Percentiles rank a stretch among this genome's conserved stretches.
Evolutionary conservation across 2,329 filamentous ascomycete species (phyloP).

Genomic region (Xylaria sp.): DNA sequence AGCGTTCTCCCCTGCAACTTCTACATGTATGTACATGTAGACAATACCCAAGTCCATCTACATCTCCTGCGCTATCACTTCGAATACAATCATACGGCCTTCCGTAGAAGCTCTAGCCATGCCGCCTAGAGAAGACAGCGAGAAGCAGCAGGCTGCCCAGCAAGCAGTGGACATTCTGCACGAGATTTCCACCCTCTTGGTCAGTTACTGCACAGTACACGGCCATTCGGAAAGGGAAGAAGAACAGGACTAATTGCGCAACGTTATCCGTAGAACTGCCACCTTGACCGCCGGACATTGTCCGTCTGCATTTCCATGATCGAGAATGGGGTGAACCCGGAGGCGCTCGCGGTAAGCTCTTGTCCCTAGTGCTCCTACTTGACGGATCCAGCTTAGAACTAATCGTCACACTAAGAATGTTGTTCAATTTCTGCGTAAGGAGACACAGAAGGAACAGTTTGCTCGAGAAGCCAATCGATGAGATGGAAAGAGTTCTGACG

Average conservation of each 20-base stretch:
- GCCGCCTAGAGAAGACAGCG: conserved; percentile 49
- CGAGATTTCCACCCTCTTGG: conserved; percentile 86
- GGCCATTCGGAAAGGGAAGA: background rate
- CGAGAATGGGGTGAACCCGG: conserved; percentile 95
- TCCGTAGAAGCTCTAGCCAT: conserved; percentile 5
- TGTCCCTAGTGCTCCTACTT: background rate
- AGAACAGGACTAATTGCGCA: background rate
- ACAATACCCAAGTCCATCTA: background rate
- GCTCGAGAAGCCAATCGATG: conserved; percentile 29
- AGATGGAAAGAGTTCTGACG: background rate
- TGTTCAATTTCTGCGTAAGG: conserved; percentile 61
- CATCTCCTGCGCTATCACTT: background rate
- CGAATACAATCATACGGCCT: background rate
- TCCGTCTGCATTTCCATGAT: conserved; percentile 96
- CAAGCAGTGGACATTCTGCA: conserved; percentile 82
- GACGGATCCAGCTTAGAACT: background rate
- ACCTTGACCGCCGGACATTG: conserved; percentile 85
- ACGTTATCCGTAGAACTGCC: conserved; percentile 70
- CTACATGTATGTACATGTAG: no score
- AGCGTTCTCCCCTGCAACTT: conserved; percentile 14
- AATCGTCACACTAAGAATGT: conserved; percentile 49
- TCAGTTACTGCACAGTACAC: conserved; percentile 47
- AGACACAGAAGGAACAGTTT: conserved; percentile 55
- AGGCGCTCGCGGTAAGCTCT: conserved; percentile 80
- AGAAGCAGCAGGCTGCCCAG: conserved; percentile 76